Base-by-base conservation (phyloP, 768 basidiomycete species). In the Filobasidium floriforme region DNA sequence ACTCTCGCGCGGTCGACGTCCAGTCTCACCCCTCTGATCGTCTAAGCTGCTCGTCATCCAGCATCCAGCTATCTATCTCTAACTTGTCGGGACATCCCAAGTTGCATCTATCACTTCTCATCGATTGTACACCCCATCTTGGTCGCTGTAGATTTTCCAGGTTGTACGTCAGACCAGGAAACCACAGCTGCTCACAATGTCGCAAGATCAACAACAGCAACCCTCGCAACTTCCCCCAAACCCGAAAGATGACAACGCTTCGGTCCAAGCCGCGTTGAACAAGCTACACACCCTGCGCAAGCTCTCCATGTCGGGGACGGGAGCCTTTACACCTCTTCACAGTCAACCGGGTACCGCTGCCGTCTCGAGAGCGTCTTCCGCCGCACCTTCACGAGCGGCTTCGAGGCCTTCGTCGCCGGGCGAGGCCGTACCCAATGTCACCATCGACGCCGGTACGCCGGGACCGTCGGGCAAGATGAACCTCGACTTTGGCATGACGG, bases 201-300 rank as follows among this genome's bases (percentile, higher is more conserved):
- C 46, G 32, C 32, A 49, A 14, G 3, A 15, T 22, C 54, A 66
- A 5, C 54, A 66, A 5, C 15, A 41, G n/a, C 65, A 54, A 43
- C 65, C 59, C 22, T 61, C 65, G n/a, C 65, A 66, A 29, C 60
- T 66, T 5, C 65, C 65, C n/a, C 43, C 54, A 11, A 61, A 66
- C 46, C 65, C 65, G 5, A 41, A 66, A 26, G 60, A 66, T 18
- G 60, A 66, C 37, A 59, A 66, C 24, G 22, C 46, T 15, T 51
- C 60, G 41, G 65, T 66, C 24, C 65, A 66, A 55, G 65, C 59
- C 51, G 65, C 65, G 10, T 37, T 66, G 26, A 61, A 61, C 52
- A 66, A 66, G 49, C 52, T 66, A 32, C 51, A 51, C 24, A 61
- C 65, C 37, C 40, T 66, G 28, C 44, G 65, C 40, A 49, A 60